Evolutionary conservation across 176 grass and related monocot species (phyloP).

Genomic region (Alloteropsis semialata): DNA sequence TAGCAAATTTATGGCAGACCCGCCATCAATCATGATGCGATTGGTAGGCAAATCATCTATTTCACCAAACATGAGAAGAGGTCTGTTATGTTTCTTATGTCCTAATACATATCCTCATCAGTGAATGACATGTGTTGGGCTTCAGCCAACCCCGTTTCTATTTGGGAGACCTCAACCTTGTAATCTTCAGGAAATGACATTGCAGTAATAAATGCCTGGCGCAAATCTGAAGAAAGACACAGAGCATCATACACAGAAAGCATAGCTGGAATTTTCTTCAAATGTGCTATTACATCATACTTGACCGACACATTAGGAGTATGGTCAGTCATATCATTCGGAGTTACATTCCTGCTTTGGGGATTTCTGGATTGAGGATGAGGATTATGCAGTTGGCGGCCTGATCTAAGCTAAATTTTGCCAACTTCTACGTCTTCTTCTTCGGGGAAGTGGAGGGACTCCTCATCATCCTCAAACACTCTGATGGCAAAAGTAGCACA

Average conservation of each 20-base stretch:
- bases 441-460: not conserved
- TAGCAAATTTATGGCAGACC: too few species aligned
- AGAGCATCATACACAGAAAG: too few species aligned
- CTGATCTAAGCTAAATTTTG: not conserved
- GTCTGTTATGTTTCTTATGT: not conserved
- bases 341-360: not conserved
- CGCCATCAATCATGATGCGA: conserved; percentile 5
- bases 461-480: too few species aligned
- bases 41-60: not conserved
- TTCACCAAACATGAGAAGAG: not conserved
- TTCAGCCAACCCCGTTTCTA: not conserved
- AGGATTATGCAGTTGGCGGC: not conserved
- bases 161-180: not conserved
- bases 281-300: too few species aligned
- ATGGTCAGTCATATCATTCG: not conserved
- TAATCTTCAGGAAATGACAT: not conserved
- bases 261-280: too few species aligned
- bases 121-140: not conserved
- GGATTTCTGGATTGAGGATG: not conserved
- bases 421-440: not conserved
- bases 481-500: not conserved
- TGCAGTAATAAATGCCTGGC: not conserved
- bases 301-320: not conserved
- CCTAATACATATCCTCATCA: too few species aligned
- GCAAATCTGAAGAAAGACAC: too few species aligned